A percentile compares a stretch with the other conserved stretches of the same genome.
These are phyloP conservation scores for Metschnikowia kofuensis DNA, from an alignment of 805 yeast species.

Conservation along the genomic window DNA sequence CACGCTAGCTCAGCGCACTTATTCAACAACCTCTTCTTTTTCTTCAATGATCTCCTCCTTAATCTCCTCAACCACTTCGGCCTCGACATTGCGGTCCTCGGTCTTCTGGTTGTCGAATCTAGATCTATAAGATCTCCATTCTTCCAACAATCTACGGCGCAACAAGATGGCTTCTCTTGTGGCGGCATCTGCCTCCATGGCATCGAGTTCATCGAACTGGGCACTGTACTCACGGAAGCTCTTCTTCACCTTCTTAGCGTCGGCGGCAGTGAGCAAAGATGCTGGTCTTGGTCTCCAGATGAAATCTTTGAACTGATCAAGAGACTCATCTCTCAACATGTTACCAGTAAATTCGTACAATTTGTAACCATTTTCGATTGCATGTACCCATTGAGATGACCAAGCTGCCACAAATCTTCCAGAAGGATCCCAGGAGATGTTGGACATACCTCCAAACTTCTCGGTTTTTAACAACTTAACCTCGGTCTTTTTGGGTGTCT, in stretches of 20 bases:
- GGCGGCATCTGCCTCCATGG: conserved; percentile 93
- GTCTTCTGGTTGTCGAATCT: conserved; percentile 32
- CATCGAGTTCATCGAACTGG: conserved; percentile 91
- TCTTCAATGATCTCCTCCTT: conserved; percentile 49
- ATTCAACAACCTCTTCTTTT: conserved; percentile 65
- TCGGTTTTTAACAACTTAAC: conserved; percentile 61
- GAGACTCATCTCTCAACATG: conserved; percentile 66
- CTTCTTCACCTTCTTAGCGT: conserved; percentile 87
- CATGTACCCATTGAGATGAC: conserved; percentile 83
- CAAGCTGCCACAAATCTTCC: conserved; percentile 88
- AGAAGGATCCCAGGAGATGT: conserved; percentile 90
- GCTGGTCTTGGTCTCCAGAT: conserved; percentile 98
- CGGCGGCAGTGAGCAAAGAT: conserved; percentile 68
- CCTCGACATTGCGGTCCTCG: conserved; percentile 49
- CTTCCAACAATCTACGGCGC: conserved; percentile 77
- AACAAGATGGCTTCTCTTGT: conserved; percentile 82
- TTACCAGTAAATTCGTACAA: conserved; percentile 83
- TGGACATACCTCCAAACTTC: conserved; percentile 75
- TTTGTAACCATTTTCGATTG: conserved; percentile 87
- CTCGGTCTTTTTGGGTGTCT: conserved; percentile 41
- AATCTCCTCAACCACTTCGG: conserved; percentile 56
- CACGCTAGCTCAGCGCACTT: conserved; percentile 7
- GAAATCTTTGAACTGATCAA: conserved; percentile 84
- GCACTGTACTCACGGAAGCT: conserved; percentile 85
- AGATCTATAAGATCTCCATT: conserved; percentile 82